phyloP scores from a whole-genome alignment of 352 stramenopile genomes.

The Pythium monospermum region DNA sequence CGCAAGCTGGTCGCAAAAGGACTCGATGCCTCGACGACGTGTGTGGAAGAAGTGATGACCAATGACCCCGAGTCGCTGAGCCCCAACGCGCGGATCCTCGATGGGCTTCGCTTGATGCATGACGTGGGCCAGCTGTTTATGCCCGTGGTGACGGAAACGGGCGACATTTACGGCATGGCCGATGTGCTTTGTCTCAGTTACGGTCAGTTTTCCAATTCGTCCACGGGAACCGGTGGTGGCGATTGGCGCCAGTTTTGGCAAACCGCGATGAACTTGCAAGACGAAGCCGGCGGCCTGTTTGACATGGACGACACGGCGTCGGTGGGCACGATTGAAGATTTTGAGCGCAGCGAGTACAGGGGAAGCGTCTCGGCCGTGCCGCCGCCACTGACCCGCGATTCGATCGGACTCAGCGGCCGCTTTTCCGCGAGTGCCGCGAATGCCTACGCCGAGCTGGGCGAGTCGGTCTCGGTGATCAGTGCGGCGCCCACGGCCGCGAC shows the following conservation, averaged over 20 bases:
- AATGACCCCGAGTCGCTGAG: slow-evolving; percentile 71
- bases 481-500: slow-evolving; percentile 69
- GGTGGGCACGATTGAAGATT: slow-evolving; percentile 87
- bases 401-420: slow-evolving; percentile 28
- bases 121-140: slow-evolving; percentile 82
- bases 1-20: slow-evolving; percentile 84
- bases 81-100: slow-evolving; percentile 74
- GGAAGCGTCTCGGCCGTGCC: slow-evolving; percentile 18
- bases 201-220: slow-evolving; percentile 81
- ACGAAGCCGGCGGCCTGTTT: slow-evolving; percentile 74
- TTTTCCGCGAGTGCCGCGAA: slow-evolving; percentile 57
- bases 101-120: slow-evolving; percentile 82
- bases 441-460: slow-evolving; percentile 77
- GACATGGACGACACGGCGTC: slow-evolving; percentile 74
- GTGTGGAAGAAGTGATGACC: slow-evolving; percentile 85
- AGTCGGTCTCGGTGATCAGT: slow-evolving; percentile 85
- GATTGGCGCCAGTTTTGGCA: slow-evolving; percentile 89
- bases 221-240: slow-evolving; percentile 55
- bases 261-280: slow-evolving; percentile 81
- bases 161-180: slow-evolving; percentile 82
- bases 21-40: slow-evolving; percentile 62
- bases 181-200: slow-evolving; percentile 87
- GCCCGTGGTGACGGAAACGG: slow-evolving; percentile 70
- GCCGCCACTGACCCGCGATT: slow-evolving; percentile 26
- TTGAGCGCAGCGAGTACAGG: slow-evolving; percentile 80